Evolutionary conservation across 1,139 yeast species (phyloP), one percentile per base, ranked within the genome.

Genomic region (Magnusiomyces fungicola): DNA sequence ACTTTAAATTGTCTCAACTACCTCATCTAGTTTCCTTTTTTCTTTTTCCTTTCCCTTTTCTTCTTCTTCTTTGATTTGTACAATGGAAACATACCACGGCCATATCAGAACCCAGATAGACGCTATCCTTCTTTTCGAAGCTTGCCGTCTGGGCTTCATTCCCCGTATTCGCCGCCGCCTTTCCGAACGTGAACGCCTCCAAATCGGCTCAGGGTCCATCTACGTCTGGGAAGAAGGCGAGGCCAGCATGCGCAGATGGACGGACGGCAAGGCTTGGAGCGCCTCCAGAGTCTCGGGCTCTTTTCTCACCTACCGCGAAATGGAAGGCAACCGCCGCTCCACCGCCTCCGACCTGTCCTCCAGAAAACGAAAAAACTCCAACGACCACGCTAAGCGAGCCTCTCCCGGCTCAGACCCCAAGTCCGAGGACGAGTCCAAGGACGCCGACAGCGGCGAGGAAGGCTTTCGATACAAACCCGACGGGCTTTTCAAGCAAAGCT

Each of bases 231-330:
- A 76, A 57, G 84, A 80, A 59, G 69, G 71, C 12, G 78, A 75
- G 53, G 75, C 82, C 45, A 79, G 78, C 2, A 79, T 80, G 79
- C 73, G 75, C 57, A 62, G 84, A 47, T 80, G 85, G 84, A 80
- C 84, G 1, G 84, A 80, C 58, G 83, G 84, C 12, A 74, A 74
- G 55, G 70, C 73, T 39, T 80, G 84, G 84, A 71, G 77, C 54
- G 82, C 84, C 1, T 76, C 81, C 1, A 67, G 82, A 57, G 83
- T 79, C 5, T 69, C 73, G 40, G 82, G 82, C 0, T 70, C 75
- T 0, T 80, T 80, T 56, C 64, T 80, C 36, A 71, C 76, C 1
- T 80, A 80, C 60, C 69, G 71, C 55, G 83, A 80, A 59, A 72
- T 78, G 70, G 78, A 75, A 21, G 59, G 61, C 12, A 53, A 50